Evolutionary conservation across 495 filamentous ascomycete genomes (phyloP), one percentile per base, ranked within the genome.

Genomic region (Pyrenula massariospora): DNA sequence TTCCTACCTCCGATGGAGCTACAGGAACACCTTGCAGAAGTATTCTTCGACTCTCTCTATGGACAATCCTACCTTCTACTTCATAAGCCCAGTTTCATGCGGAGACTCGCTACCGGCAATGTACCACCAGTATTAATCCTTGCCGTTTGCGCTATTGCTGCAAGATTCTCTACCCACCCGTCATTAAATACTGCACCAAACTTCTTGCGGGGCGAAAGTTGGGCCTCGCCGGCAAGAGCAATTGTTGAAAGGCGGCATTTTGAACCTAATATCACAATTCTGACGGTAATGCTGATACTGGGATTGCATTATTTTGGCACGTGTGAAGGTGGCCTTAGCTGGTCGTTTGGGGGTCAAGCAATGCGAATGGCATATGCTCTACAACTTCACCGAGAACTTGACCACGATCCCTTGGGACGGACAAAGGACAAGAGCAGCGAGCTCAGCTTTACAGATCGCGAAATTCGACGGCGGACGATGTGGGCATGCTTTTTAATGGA

Each of bases 401-500:
- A 93, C 56, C 80, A 88, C 58, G 91, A 96, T 65, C 88, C 88
- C 1, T 73, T 84, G 19, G 65, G 76, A 20, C 77, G 75, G 42
- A 75, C 84, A 23, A 85, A 86, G 57, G 81, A 79, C 24, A 80
- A 69, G 36, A 65, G 81, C 2, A 79, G 80, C 12, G 82, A 86
- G 56, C 75, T 98, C 48, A 95, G 87, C 63, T 88, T 89, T 62
- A 93, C 90, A 12, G 93, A 98, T 69, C 83, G 88, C 31, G 93
- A 98, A 66, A 96, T 96, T 42, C 77, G 93, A 55, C 77, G 92
- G 57, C 79, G 93, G 54, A 94, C 89, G 3, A 96, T 98, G 92
- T 98, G 93, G 93, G 87, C 91, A 22, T 96, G 91, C 66, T 96
- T 92, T 63, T 65, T 94, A 58, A 96, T 98, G 93, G 93, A 98